Conservation (phyloP, 2,329 filamentous ascomycete species). For the Tolypocladium tropicale region DNA sequence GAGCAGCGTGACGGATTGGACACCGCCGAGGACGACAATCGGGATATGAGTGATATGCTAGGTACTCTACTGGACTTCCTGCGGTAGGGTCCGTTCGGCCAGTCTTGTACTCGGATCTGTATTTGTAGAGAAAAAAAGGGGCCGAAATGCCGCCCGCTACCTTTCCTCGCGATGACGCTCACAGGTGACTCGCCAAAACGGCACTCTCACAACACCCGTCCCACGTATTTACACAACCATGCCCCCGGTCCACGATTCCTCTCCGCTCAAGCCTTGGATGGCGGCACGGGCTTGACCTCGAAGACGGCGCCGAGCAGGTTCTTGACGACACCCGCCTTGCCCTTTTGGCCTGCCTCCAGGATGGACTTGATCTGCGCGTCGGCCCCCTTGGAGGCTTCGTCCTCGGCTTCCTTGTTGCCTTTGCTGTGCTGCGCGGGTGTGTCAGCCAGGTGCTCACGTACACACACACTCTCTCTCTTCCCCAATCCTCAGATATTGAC, state of each 20-base stretch:
- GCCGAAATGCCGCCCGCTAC: not conserved
- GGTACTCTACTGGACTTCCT: constrained; percentile 41
- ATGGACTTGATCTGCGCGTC: constrained; percentile 78
- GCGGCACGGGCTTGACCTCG: constrained; percentile 63
- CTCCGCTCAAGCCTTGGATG: constrained; percentile 17
- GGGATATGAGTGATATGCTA: constrained; percentile 47
- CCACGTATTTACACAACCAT: not conserved
- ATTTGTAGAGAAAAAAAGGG: constrained; percentile 1
- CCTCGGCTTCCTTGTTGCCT: constrained; percentile 73
- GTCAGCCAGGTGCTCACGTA: not conserved
- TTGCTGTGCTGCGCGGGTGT: constrained; percentile 68
- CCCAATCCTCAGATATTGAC: too few relatives aligned
- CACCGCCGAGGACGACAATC: constrained; percentile 46
- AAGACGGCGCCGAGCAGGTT: constrained; percentile 79
- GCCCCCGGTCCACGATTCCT: not conserved
- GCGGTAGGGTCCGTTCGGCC: constrained; percentile 12
- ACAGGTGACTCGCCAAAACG: not conserved
- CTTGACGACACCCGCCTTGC: constrained; percentile 68
- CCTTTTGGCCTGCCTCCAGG: constrained; percentile 67
- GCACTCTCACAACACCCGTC: not conserved
- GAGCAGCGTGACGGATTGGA: constrained; percentile 45
- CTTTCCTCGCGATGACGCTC: not conserved
- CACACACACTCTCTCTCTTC: not conserved
- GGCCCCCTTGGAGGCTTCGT: constrained; percentile 68
- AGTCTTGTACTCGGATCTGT: not conserved